Evolutionary conservation across 352 stramenopile species (phyloP), one percentile per base, ranked within the genome.

Genomic region (Thraustochytrium striatum): DNA sequence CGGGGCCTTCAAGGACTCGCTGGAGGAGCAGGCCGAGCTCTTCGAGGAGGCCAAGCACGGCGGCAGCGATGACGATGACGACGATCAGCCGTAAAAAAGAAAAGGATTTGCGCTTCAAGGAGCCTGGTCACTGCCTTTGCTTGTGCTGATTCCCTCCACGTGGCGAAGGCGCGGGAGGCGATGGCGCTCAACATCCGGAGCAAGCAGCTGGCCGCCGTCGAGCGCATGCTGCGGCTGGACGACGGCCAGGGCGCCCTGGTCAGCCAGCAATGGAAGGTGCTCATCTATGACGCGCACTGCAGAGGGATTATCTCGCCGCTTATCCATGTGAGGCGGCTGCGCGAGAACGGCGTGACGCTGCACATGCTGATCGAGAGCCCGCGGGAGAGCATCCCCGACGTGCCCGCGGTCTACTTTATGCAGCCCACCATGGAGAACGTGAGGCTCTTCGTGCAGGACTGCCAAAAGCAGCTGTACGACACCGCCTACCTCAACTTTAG

Each of bases 291-390:
- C 87, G 86, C 87, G 33, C 90, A 94, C 79, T 97, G 92, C 82
- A 91, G 94, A 43, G 93, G 97, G 82, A 97, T 99, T 82, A 98
- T 99, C 83, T 98, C 93, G 36, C 96, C 96, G 28, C 93, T 99
- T 33, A 85, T 98, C n/a, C 97, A 95, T 79, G 94, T 99, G 39
- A 92, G 94, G 75, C 91, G 97, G 85, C 90, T 99, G 19, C 91
- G 95, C 55, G 93, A 95, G 78, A 94, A 96, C 41, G 92, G 95
- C 61, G 95, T 99, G 57, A 99, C 96, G 52, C 87, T 99, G 30
- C 95, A 99, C 85, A 92, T 99, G 87, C 86, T 98, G 65, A 85
- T 99, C 25, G 90, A 97, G 25, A 86, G 86, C 25, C 92, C 98
- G 59, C 89, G 96, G 3, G 94, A 98, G 70, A 86, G 91, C 35